These are phyloP conservation scores for Tagetes erecta DNA, from an alignment of 129 eudicot genomes.

Conservation along the genomic window DNA sequence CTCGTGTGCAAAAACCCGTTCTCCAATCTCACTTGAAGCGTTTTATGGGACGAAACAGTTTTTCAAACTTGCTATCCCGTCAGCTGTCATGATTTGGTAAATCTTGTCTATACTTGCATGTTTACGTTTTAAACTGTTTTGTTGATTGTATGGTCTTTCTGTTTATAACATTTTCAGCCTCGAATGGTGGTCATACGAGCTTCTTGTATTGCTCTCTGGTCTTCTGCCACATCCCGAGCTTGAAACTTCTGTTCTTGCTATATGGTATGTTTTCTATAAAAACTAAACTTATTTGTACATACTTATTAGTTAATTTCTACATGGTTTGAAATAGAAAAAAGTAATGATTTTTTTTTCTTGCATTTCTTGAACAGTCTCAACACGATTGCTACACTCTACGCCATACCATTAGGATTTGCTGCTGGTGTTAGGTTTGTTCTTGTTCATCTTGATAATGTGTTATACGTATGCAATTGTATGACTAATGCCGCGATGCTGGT, in stretches of 20 bases:
- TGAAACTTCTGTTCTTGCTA: constrained; percentile 72
- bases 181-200: constrained; percentile 87
- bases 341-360: not conserved
- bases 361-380: constrained; percentile 39
- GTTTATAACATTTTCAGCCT: constrained; percentile 43
- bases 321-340: not conserved
- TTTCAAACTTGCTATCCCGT: constrained; percentile 57
- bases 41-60: constrained; percentile 53
- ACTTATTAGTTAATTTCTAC: too few species aligned
- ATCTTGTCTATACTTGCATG: not conserved
- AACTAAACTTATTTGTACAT: not conserved
- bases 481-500: constrained; percentile 2
- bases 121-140: not conserved
- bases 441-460: not conserved
- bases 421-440: constrained; percentile 47
- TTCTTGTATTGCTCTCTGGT: constrained; percentile 66
- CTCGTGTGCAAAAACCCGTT: constrained; percentile 53
- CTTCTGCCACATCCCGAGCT: constrained; percentile 74
- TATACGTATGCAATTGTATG: constrained; percentile 5
- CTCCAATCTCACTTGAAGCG: constrained; percentile 49
- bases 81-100: constrained; percentile 78
- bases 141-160: not conserved
- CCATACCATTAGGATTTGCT: constrained; percentile 48
- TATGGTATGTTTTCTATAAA: constrained; percentile 48
- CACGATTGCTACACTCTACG: constrained; percentile 35